Base-by-base conservation (phyloP, 306 rosid species). In the Prinsepia uniflora region DNA sequence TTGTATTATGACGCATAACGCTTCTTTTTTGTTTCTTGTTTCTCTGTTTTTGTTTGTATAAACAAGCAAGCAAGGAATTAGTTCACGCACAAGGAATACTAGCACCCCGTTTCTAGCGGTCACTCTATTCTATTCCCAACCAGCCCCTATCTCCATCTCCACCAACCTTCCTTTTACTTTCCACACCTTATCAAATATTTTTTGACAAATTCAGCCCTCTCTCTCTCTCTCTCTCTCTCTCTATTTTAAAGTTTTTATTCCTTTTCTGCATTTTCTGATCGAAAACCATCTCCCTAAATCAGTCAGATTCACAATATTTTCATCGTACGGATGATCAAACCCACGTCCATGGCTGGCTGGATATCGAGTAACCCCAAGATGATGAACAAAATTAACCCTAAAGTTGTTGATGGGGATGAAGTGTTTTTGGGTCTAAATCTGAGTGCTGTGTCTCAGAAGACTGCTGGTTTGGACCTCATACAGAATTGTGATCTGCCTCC, bases 401-500 rank as follows among this genome's bases (percentile, higher is more conserved):
- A 78, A 45, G 47, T 72, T 14, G 45, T 53, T 8, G 83, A 76
- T 60, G 80, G 68, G 50, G 78, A 70, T 13, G 84, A 78, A 42
- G 63, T 76, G 71, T 11, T 83, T 50, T 72, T 77, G 90, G 88
- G 85, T 72, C 40, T 84, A 56, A 56, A 45, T 45, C 8, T 45
- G 65, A 61, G 75, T 50, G 14, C 22, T 15, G 46, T 62, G 79
- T 84, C 87, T 63, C 88, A 78, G 43, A 80, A 76, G 70, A 72
- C 76, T 20, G 44, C 60, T 30, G 81, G 90, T 65, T 39, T 82
- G 41, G 88, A 89, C 69, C 96, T 89, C 22, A 82, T 91, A 82
- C 95, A 81, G 86, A 91, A 94, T 71, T 89, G 99, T 57, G 99
- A 94, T 82, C 96, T 91, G 69, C 99, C 99, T 36, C 97, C 97